A percentile compares a stretch with the other conserved stretches of the same genome.
These are phyloP conservation scores for Diplocarpon rosae DNA, from an alignment of 2,329 filamentous ascomycete species.

Conservation along the genomic window DNA sequence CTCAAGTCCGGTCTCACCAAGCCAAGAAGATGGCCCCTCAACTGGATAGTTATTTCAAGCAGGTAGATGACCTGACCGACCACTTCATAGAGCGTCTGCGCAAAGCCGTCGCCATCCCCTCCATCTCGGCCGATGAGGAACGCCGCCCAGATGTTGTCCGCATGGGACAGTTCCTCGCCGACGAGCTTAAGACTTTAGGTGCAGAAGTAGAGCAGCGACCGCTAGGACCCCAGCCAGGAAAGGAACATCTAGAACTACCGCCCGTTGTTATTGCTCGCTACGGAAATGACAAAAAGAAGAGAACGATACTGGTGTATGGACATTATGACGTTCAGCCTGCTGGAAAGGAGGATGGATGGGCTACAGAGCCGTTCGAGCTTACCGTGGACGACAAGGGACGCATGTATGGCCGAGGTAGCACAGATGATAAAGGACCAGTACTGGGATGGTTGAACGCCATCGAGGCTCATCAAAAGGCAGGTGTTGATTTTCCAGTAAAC, in stretches of 20 bases:
- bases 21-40: constrained; percentile 69
- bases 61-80: constrained; percentile 71
- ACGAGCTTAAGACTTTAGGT: constrained; percentile 72
- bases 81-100: constrained; percentile 83
- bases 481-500: constrained; percentile 92
- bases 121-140: constrained; percentile 83
- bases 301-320: constrained; percentile 91
- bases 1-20: constrained; percentile 36
- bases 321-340: constrained; percentile 99
- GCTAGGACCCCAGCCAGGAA: constrained; percentile 84
- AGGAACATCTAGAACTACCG: constrained; percentile 81
- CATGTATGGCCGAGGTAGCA: constrained; percentile 93
- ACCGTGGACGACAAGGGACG: constrained; percentile 79
- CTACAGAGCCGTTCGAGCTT: constrained; percentile 85
- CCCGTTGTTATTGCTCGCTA: constrained; percentile 89
- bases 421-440: constrained; percentile 96
- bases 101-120: constrained; percentile 91
- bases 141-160: constrained; percentile 85
- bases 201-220: constrained; percentile 78
- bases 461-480: constrained; percentile 91
- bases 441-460: constrained; percentile 97
- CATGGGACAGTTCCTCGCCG: constrained; percentile 87
- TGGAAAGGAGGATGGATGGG: constrained; percentile 87
- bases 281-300: constrained; percentile 83
- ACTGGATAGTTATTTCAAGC: constrained; percentile 84